Evolutionary conservation across 352 stramenopile genomes (phyloP), one percentile per base, ranked within the genome.

Genomic region (Phytophthora fragariaefolia): DNA sequence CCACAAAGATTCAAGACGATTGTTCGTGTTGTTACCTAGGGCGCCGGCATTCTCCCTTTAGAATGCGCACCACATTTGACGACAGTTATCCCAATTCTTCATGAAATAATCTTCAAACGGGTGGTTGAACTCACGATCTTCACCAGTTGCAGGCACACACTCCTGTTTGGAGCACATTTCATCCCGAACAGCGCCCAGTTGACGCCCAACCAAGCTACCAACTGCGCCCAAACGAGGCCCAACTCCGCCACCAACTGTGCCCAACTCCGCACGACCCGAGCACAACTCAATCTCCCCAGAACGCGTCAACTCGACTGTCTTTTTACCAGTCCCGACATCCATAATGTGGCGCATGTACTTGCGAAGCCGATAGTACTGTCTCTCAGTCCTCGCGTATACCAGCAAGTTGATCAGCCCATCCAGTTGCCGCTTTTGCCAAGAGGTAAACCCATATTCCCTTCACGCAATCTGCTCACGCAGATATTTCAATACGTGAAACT

Each of bases 401-500:
- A 60, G 12, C 0, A 69, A 18, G 46, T 36, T 38, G 1, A 63
- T 3, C 0, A 54, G n/a, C 13, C 12, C 20, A 0, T n/a, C 15
- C 0, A 74, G 10, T 13, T 54, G 53, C 2, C 65, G 32, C 17
- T 71, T 73, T 10, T 74, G 53, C 42, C 36, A 73, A 15, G 56
- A 1, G 0, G n/a, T 42, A 17, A 71, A 68, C 6, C 55, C 12
- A 27, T 77, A 71, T 0, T 32, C 12, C 4, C 50, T 13, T 7
- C 17, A 30, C 7, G 56, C 24, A 24, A 78, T 54, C 18, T 67
- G 49, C 15, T 69, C 56, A 1, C 22, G 15, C 9, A 76, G 40
- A 8, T 65, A 71, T 28, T 66, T 74, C 0, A 76, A 42, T 0
- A 76, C 65, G 17, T 76, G 69, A 32, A 74, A 81, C 20, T 81